Evolutionary conservation across 805 yeast genomes (phyloP).

Genomic region (Kurtzmaniella cleridarum): DNA sequence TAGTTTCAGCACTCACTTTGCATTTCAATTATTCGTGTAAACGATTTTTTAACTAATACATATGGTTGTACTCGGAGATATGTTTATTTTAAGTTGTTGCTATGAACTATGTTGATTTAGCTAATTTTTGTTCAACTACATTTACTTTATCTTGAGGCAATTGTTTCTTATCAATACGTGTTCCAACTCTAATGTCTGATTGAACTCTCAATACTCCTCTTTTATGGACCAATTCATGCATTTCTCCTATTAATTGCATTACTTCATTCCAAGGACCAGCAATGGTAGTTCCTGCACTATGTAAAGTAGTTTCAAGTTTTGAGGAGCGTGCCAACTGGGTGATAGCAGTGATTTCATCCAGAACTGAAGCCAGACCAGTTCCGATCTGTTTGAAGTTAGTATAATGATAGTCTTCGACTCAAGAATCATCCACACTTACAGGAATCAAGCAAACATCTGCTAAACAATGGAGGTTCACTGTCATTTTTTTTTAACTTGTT

Average conservation of each 20-base stretch:
- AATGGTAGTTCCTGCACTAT: constrained; percentile 89
- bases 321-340: constrained; percentile 60
- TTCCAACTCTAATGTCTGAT: constrained; percentile 82
- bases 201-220: constrained; percentile 76
- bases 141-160: constrained; percentile 68
- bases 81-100: no score
- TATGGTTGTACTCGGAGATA: no score
- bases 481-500: constrained; percentile 3
- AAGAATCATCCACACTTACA: constrained; percentile 31
- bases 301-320: constrained; percentile 63
- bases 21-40: no score
- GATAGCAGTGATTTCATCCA: constrained; percentile 70
- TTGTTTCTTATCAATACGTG: constrained; percentile 72
- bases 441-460: constrained; percentile 89
- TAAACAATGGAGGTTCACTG: constrained; percentile 54
- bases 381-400: constrained; percentile 50
- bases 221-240: constrained; percentile 68
- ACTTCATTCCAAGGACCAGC: constrained; percentile 94
- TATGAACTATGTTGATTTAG: constrained; percentile 2
- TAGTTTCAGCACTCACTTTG: no score
- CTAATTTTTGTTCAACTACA: constrained; percentile 50
- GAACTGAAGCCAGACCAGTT: constrained; percentile 70
- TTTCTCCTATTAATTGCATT: constrained; percentile 67
- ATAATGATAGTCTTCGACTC: neutral
- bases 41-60: no score